phyloP scores from a whole-genome alignment of 331 rosid species.

The Stylosanthes scabra region DNA sequence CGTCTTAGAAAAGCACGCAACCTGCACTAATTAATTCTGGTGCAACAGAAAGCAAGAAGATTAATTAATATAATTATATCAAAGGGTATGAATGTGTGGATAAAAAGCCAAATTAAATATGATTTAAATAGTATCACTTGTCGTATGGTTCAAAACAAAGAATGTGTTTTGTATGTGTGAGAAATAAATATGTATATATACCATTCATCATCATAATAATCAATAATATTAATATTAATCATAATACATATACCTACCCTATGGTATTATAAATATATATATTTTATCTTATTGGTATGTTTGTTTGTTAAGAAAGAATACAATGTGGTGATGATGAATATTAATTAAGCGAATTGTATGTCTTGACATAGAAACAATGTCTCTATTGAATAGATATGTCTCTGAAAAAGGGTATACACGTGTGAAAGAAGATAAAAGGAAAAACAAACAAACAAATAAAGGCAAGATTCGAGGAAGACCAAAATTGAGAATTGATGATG shows the following conservation, averaged over 20 bases:
- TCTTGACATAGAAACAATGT: background rate
- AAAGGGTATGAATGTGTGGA: background rate
- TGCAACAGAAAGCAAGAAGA: constrained; percentile 24
- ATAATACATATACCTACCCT: background rate
- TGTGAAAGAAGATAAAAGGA: constrained; percentile 31
- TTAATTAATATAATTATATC: background rate
- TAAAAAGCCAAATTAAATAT: constrained; percentile 33
- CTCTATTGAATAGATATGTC: no score
- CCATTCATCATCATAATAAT: constrained; percentile 3
- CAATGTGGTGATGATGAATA: background rate
- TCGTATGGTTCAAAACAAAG: constrained; percentile 38
- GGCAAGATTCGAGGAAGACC: constrained; percentile 17
- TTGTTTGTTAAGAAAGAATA: no score
- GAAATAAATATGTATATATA: constrained; percentile 27
- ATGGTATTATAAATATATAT: no score
- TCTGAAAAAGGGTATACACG: constrained; percentile 35
- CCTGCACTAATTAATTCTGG: background rate
- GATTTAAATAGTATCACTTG: constrained; percentile 34
- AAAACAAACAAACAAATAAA: background rate
- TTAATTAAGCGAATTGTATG: background rate
- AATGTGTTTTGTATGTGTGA: background rate
- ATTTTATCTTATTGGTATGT: no score
- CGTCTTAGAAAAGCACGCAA: constrained; percentile 13
- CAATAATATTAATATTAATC: no score
- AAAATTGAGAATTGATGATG: no score